Percentiles rank a stretch among this genome's conserved stretches.
These are phyloP conservation scores for Tuber microsphaerosporum DNA, from an alignment of 495 filamentous ascomycete species.

Conservation along the genomic window DNA sequence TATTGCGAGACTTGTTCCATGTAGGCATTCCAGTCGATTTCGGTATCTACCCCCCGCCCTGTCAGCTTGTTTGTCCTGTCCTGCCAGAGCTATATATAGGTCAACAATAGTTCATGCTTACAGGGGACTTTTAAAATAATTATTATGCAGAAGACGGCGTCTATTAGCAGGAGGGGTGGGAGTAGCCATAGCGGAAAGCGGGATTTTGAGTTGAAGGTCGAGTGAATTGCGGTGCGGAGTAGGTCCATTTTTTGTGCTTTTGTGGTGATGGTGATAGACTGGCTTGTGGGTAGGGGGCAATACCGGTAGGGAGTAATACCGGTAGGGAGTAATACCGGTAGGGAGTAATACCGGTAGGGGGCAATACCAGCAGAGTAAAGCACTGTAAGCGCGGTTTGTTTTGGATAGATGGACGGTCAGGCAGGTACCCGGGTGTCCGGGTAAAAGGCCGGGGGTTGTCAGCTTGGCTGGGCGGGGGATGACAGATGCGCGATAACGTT, in stretches of 20 bases:
- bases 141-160: slow-evolving; percentile 63
- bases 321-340: no score
- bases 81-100: background rate
- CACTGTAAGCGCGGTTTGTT: background rate
- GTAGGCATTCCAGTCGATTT: slow-evolving; percentile 96
- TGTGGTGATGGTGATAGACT: background rate
- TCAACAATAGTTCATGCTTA: slow-evolving; percentile 45
- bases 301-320: background rate
- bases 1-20: slow-evolving; percentile 86
- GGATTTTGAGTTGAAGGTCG: slow-evolving; percentile 26
- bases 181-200: slow-evolving; percentile 41
- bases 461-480: background rate
- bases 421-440: background rate
- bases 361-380: background rate
- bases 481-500: background rate
- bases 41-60: slow-evolving; percentile 58
- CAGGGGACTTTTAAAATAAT: slow-evolving; percentile 84
- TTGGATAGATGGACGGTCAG: background rate
- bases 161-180: slow-evolving; percentile 62
- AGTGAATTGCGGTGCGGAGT: slow-evolving; percentile 14
- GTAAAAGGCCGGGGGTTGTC: background rate
- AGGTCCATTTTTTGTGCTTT: slow-evolving; percentile 22
- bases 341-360: background rate
- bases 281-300: background rate
- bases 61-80: background rate